A percentile compares a stretch with the other conserved stretches of the same genome.
Evolutionary conservation across 768 basidiomycete species (phyloP).

Genomic region (Chalciporus sphaerocephalus): DNA sequence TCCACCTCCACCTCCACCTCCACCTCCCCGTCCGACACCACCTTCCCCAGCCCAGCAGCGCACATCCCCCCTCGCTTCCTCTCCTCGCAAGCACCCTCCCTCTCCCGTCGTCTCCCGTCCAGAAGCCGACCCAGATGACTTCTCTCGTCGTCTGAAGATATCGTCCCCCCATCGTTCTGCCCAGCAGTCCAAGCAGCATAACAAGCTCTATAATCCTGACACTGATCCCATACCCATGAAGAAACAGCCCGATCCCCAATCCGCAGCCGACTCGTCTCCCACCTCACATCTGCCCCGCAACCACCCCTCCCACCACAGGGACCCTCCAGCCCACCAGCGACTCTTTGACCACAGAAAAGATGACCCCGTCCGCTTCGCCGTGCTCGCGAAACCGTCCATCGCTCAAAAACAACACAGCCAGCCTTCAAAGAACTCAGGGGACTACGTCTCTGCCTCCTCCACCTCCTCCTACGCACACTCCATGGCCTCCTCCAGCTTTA

Average conservation of each 20-base stretch:
- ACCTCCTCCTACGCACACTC: conserved; percentile 73
- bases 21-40: conserved; percentile 27
- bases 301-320: conserved; percentile 35
- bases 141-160: conserved; percentile 66
- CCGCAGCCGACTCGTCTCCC: conserved; percentile 53
- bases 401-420: conserved; percentile 40
- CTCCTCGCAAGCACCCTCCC: conserved; percentile 35
- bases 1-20: conserved; percentile 26
- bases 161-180: conserved; percentile 46
- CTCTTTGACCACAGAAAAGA: conserved; percentile 89
- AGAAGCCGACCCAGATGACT: conserved; percentile 68
- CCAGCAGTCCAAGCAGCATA: conserved; percentile 32
- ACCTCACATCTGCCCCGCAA: conserved; percentile 42
- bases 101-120: conserved; percentile 35
- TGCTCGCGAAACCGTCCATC: conserved; percentile 48
- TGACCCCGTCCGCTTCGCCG: conserved; percentile 83
- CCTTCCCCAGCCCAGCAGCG: conserved; percentile 27
- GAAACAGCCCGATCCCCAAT: conserved; percentile 61
- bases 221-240: conserved; percentile 61
- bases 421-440: conserved; percentile 59
- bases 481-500: conserved; percentile 63
- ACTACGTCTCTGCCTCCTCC: conserved; percentile 71
- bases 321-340: conserved; percentile 38
- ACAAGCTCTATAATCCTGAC: conserved; percentile 70
- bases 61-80: conserved; percentile 13